Evolutionary conservation across 208 protist species (phyloP).

Genomic region (Leishmania turanica): DNA sequence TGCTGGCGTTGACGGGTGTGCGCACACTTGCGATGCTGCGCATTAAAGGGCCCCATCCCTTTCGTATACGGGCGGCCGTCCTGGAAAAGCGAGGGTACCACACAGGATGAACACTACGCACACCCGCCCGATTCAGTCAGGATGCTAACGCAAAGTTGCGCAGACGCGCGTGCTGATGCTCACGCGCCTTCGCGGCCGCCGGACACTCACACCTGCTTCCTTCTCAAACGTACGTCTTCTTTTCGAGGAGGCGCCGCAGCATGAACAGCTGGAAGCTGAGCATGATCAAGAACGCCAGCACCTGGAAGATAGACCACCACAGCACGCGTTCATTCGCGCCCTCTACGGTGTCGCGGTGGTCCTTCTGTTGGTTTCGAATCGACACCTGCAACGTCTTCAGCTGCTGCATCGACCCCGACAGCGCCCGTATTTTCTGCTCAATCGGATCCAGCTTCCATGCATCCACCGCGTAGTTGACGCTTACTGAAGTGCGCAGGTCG

Average conservation of each 20-base stretch:
- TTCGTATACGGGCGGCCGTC: not conserved
- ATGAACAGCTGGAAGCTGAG: slow-evolving; percentile 75
- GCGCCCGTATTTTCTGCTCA: slow-evolving; percentile 49
- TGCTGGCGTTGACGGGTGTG: not conserved
- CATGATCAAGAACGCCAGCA: slow-evolving; percentile 59
- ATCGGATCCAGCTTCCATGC: slow-evolving; percentile 64
- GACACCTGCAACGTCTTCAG: slow-evolving; percentile 59
- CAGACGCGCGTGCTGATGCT: not conserved
- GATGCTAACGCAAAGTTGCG: not conserved
- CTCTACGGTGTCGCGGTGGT: slow-evolving; percentile 75
- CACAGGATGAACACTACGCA: not conserved
- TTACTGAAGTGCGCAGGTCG: slow-evolving; percentile 41
- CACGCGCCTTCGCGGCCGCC: not conserved
- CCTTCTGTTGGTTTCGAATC: slow-evolving; percentile 55
- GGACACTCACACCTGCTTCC: not conserved
- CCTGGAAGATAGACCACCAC: slow-evolving; percentile 76
- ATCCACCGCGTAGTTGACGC: slow-evolving; percentile 31
- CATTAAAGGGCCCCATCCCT: not conserved
- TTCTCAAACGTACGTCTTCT: slow-evolving; percentile 66
- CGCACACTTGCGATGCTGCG: not conserved
- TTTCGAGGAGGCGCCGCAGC: slow-evolving; percentile 82
- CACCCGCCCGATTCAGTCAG: not conserved
- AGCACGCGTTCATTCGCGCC: slow-evolving; percentile 59
- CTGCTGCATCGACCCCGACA: slow-evolving; percentile 34
- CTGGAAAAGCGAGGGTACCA: not conserved